Base-by-base conservation (phyloP, 768 basidiomycete genomes). In the Cyclocybe cylindracea region DNA sequence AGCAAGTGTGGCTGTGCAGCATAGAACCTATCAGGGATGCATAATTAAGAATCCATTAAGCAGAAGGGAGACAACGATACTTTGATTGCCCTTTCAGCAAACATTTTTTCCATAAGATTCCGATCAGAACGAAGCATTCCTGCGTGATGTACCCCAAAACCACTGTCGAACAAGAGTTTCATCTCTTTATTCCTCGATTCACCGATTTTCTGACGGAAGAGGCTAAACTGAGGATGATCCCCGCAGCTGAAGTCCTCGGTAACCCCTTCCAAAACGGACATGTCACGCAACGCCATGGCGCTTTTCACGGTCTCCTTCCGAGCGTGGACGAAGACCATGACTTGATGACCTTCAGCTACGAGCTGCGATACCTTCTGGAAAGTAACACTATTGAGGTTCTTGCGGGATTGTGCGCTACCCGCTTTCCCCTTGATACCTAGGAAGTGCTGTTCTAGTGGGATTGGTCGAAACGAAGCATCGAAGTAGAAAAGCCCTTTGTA, bases 311-410 rank as follows among this genome's bases (percentile, higher is more conserved):
- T 99, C 64, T 98, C 97, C 72, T 97, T 98, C 31, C 97, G 82
- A 10, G 97, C 93, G 68, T 99, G 97, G 7, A 99, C 97, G 62
- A 99, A 99, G 0, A 99, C 95, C 95, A 99, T 98, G 54, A 97
- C 94, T 68, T 98, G 97, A 71, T 99, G 97, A 2, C 95, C 97
- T 59, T 86, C 82, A n/a, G 72, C 78, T 29, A 98, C 91, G 5
- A 98, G 76, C 33, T 90, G 88, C 3, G 87, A 80, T 14, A 98
- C 94, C 71, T 96, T 98, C 60, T 95, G 79, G 60, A 89, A 98
- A 1, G 91, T 86, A 19, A 93, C 92, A 19, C 75, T 74, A 67
- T 99, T 97, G 46, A 98, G 77, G 60, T 95, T 96, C 62, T 83
- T 89, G 58, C 84, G 85, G n/a, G 86, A 86, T 18, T 77, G 77